phyloP scores from a whole-genome alignment of 139 green algal species.

The Asterochloris erici region DNA sequence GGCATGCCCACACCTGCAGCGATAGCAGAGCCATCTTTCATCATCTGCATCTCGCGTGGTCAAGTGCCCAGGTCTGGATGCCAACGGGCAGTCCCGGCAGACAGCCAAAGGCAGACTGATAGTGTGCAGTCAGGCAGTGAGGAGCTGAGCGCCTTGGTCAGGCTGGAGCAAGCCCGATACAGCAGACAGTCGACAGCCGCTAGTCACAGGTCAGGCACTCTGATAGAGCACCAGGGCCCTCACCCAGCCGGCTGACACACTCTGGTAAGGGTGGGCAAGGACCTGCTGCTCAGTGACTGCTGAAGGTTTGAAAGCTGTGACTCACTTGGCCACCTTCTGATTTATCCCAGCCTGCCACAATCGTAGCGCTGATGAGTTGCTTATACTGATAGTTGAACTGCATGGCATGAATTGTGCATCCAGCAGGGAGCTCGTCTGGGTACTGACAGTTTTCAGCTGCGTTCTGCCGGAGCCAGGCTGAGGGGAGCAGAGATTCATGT shows the following conservation, averaged over 20 bases:
- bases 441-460: background rate
- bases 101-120: background rate
- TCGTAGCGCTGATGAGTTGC: constrained; percentile 87
- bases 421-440: background rate
- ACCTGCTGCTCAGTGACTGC: no score
- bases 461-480: background rate
- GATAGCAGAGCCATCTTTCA: no score
- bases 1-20: constrained; percentile 67
- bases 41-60: background rate
- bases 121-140: no score
- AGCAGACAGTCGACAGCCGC: no score
- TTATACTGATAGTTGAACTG: constrained; percentile 94
- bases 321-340: constrained; percentile 62
- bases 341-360: constrained; percentile 92
- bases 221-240: no score
- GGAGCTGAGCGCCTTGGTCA: no score
- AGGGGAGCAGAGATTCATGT: background rate
- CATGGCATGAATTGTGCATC: background rate
- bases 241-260: no score
- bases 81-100: background rate
- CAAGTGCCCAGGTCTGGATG: background rate
- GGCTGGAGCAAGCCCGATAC: no score
- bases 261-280: no score
- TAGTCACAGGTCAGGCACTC: no score
- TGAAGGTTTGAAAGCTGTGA: no score